Evolutionary conservation across 2,329 filamentous ascomycete genomes (phyloP), one percentile per base, ranked within the genome.

Genomic region (Pseudogymnoascus sp.): DNA sequence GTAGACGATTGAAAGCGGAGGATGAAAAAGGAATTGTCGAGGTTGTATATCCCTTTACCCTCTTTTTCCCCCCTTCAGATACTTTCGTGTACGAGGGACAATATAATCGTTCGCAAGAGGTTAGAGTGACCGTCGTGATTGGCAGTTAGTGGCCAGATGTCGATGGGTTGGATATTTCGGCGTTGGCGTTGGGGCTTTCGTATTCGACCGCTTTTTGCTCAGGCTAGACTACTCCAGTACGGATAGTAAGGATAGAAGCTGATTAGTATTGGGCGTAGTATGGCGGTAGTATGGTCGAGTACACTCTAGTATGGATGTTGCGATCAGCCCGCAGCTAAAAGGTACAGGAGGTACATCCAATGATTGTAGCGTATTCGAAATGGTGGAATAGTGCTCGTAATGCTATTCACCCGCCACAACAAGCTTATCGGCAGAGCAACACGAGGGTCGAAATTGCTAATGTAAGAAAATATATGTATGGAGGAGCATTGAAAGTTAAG

Each of bases 381-480:
- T 18, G 18, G 18, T 18, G 18, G 18, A 18, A 18, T 18, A 18
- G 18, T 35, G 12, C 3, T 39, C 4, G 37, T 7, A 25, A 45
- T 45, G 40, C 21, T 33, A 18, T 12, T 33, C 29, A 4, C 48
- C 27, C 48, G 18, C 18, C 29, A 7, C n/a, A 55, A 12, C 48
- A 33, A 33, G 48, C 48, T 55, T 55, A 55, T 55, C 48, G 48
- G 48, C 29, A 55, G 48, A 55, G 27, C n/a, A 33, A 55, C 48
- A 55, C 48, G 48, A 55, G 48, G 29, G 48, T 3, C 27, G 48
- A 55, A 55, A 55, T 55, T 55, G 48, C 48, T 12, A 55, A 55
- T 55, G 29, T 55, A 18, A 33, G 18, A 18, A 18, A 33, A 29
- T 33, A 55, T 25, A 55, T 55, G 10, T 55, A 55, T 18, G 18